These are phyloP conservation scores for Diplotaxis tenuifolia DNA, from an alignment of 345 rosid species.

Conservation along the genomic window DNA sequence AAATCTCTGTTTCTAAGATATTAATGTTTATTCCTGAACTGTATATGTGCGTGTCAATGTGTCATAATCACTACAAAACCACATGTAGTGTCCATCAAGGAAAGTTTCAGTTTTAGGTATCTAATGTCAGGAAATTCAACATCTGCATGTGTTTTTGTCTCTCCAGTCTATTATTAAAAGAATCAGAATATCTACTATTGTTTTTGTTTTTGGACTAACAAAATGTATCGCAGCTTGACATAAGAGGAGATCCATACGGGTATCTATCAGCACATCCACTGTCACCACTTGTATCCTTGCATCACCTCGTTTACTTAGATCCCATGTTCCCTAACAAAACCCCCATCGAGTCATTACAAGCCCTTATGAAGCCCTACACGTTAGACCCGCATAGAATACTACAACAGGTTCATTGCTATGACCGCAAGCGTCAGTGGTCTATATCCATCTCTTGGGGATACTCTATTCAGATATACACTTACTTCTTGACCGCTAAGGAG, in stretches of 20 bases:
- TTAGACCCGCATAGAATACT: slow-evolving; percentile 64
- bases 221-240: slow-evolving; percentile 56
- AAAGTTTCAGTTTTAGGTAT: neutral
- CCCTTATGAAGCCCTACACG: slow-evolving; percentile 47
- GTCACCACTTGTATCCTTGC: slow-evolving; percentile 68
- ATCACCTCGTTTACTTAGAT: slow-evolving; percentile 59
- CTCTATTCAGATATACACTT: slow-evolving; percentile 62
- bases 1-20: slow-evolving; percentile 14
- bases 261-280: slow-evolving; percentile 76
- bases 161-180: neutral
- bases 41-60: slow-evolving; percentile 18
- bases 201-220: neutral
- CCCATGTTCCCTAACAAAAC: slow-evolving; percentile 58
- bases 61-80: slow-evolving; percentile 19
- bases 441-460: slow-evolving; percentile 87
- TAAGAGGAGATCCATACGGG: slow-evolving; percentile 71
- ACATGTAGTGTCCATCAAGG: slow-evolving; percentile 23
- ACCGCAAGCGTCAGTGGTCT: slow-evolving; percentile 59
- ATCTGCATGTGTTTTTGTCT: neutral
- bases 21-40: neutral
- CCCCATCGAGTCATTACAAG: slow-evolving; percentile 46
- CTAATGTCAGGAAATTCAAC: neutral
- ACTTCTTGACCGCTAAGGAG: slow-evolving; percentile 38
- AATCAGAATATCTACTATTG: neutral
- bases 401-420: slow-evolving; percentile 65